Evolutionary conservation across 768 basidiomycete species (phyloP), one percentile per base, ranked within the genome.

Genomic region (Cyclocybe aegerita): DNA sequence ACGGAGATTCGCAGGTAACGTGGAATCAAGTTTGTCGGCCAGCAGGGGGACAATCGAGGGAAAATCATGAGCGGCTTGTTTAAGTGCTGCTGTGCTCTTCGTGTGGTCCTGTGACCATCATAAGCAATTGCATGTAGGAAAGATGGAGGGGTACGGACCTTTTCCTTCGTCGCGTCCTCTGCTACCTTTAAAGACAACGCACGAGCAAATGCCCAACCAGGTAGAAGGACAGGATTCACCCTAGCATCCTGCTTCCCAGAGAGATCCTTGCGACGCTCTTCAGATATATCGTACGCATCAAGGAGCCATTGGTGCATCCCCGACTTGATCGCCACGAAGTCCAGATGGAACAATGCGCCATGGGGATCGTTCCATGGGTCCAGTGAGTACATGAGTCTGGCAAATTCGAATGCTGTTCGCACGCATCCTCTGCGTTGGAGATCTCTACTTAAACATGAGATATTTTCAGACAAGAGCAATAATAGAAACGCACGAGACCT

Each of bases 361-460:
- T 97, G 94, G 0, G 95, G 95, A 60, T 96, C 94, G n/a, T 74
- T 75, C 71, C 80, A 80, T 0, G 95, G 92, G 62, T 97, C 93
- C 0, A 98, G 76, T 7, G 85, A 82, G 51, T 89, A 85, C 45
- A 98, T 72, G 2, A 98, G 77, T n/a, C 88, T 81, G 0, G 91
- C 84, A 59, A 93, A 94, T 63, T 97, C 93, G 66, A 97, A 96
- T 0, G 93, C 83, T 0, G 96, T 93, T 12, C 93, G 81, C 46
- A 86, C 81, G 59, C 92, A 92, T 0, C 96, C 97, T 36, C 96
- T 75, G n/a, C 92, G 82, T 50, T 90, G 86, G 4, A 97, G 75
- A 56, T 95, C 89, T 7, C 90, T 93, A 14, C 23, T 49, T 44
- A 48, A 39, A 11, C 7, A 32, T 36, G 7, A 14, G 10, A 23